Conservation (phyloP, 257 asterid species). For the Pogostemon cablin region DNA sequence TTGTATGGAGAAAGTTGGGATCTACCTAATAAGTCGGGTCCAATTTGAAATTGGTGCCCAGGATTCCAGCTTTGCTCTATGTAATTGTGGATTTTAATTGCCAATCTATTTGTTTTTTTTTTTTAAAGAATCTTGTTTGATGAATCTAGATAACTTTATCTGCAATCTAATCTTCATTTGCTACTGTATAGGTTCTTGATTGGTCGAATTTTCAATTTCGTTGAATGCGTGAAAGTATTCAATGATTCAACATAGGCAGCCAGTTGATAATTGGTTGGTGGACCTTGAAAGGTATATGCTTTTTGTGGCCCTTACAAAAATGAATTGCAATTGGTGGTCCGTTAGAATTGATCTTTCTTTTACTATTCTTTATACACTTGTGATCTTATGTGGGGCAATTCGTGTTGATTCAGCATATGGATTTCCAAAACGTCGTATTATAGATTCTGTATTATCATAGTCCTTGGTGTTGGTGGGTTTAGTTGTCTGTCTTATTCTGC, state of each 20-base stretch:
- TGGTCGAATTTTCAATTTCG: slow-evolving; percentile 1
- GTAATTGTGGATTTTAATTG: slow-evolving; percentile 35
- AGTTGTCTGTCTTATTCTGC: slow-evolving; percentile 26
- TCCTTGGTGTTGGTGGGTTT: slow-evolving; percentile 31
- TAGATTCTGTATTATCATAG: slow-evolving; percentile 19
- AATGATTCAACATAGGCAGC: slow-evolving; percentile 31
- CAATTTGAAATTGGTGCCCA: slow-evolving; percentile 32
- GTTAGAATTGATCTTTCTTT: slow-evolving; percentile 23
- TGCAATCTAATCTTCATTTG: neutral
- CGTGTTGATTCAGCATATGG: slow-evolving; percentile 29
- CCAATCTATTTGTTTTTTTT: slow-evolving; percentile 30
- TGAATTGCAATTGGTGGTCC: slow-evolving; percentile 30
- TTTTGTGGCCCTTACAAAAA: slow-evolving; percentile 32
- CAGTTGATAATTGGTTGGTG: slow-evolving; percentile 32
- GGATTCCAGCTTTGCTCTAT: slow-evolving; percentile 32
- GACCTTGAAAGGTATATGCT: slow-evolving; percentile 28
- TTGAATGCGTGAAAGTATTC: slow-evolving; percentile 7
- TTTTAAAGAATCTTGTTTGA: slow-evolving; percentile 14
- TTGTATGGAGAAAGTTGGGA: slow-evolving; percentile 36
- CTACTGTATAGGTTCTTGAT: neutral
- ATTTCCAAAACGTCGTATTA: neutral
- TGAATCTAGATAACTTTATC: neutral
- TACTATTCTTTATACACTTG: slow-evolving; percentile 27
- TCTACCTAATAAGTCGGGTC: slow-evolving; percentile 14
- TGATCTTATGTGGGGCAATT: slow-evolving; percentile 41